Evolutionary conservation across 2,329 filamentous ascomycete genomes (phyloP).

Genomic region (Passalora sequoiae): DNA sequence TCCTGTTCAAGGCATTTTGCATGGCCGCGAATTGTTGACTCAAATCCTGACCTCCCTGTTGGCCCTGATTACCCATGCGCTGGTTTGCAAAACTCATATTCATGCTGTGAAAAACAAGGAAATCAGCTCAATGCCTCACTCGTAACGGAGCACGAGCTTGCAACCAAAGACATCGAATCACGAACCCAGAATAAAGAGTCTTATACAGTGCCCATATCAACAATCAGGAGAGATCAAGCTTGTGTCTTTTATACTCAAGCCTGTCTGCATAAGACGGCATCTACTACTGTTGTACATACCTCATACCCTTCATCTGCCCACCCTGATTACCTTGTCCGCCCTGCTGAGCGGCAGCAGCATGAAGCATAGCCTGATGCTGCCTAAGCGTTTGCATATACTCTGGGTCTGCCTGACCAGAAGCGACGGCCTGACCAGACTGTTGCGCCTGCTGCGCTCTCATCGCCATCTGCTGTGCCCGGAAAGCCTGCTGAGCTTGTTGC

Average conservation of each 20-base stretch:
- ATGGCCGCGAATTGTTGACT: conserved; percentile 30
- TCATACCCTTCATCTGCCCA: conserved; percentile 18
- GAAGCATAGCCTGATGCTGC: conserved; percentile 28
- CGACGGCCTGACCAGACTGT: conserved; percentile 20
- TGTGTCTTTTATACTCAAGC: no score
- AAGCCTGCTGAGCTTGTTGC: conserved; percentile 20
- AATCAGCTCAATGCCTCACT: no score
- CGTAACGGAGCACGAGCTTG: no score
- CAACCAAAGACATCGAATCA: no score
- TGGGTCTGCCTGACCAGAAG: conserved; percentile 21
- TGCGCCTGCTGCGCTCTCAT: conserved; percentile 20
- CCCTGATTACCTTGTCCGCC: conserved; percentile 12
- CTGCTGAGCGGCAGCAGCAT: conserved; percentile 15
- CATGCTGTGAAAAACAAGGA: conserved; percentile 13
- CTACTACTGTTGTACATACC: conserved; percentile 5
- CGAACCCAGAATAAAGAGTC: background rate
- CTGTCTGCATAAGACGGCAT: no score
- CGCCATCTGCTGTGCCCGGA: conserved; percentile 21
- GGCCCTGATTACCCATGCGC: conserved; percentile 9
- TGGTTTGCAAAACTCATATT: conserved; percentile 20
- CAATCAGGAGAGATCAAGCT: no score
- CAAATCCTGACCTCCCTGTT: conserved; percentile 20
- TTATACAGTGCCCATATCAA: background rate
- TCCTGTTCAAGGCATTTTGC: conserved; percentile 27
- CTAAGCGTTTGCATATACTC: conserved; percentile 34